Evolutionary conservation across 805 yeast genomes (phyloP).

Genomic region (Saturnispora dispora): DNA sequence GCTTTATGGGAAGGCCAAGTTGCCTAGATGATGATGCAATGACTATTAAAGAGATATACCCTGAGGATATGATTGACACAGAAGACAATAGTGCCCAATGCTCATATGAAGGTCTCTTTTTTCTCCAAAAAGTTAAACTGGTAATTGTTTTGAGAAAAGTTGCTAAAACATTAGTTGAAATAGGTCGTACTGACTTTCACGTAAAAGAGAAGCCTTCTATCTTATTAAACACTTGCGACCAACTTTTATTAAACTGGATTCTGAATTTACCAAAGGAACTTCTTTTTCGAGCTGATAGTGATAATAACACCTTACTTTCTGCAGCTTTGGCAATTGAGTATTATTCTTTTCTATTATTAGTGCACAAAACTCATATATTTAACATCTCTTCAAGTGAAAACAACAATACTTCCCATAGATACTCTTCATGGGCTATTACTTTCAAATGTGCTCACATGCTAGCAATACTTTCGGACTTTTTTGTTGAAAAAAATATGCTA

Average conservation of each 20-base stretch:
- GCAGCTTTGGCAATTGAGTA: constrained; percentile 61
- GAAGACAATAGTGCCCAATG: constrained; percentile 32
- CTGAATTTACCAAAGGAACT: constrained; percentile 54
- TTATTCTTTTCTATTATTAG: constrained; percentile 61
- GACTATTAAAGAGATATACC: constrained; percentile 66
- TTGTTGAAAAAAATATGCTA: constrained; percentile 47
- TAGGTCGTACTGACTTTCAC: neutral
- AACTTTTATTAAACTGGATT: constrained; percentile 73
- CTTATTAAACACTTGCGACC: constrained; percentile 56
- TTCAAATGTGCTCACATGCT: constrained; percentile 76
- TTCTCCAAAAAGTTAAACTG: constrained; percentile 53
- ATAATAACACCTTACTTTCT: constrained; percentile 20
- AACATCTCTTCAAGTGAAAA: constrained; percentile 24
- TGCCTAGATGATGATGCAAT: constrained; percentile 53
- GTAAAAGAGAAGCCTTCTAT: constrained; percentile 39
- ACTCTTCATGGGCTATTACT: constrained; percentile 72
- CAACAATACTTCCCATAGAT: constrained; percentile 33
- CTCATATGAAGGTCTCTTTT: constrained; percentile 40
- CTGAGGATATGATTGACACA: constrained; percentile 50
- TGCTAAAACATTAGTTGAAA: constrained; percentile 10
- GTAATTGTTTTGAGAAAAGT: constrained; percentile 61
- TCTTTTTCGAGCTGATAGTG: constrained; percentile 48
- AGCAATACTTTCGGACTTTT: constrained; percentile 49
- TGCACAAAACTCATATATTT: constrained; percentile 60
- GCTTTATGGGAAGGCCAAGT: constrained; percentile 63